These are phyloP conservation scores for Fusarium verticillioides DNA, from an alignment of 2,329 filamentous ascomycete genomes.

Conservation along the genomic window DNA sequence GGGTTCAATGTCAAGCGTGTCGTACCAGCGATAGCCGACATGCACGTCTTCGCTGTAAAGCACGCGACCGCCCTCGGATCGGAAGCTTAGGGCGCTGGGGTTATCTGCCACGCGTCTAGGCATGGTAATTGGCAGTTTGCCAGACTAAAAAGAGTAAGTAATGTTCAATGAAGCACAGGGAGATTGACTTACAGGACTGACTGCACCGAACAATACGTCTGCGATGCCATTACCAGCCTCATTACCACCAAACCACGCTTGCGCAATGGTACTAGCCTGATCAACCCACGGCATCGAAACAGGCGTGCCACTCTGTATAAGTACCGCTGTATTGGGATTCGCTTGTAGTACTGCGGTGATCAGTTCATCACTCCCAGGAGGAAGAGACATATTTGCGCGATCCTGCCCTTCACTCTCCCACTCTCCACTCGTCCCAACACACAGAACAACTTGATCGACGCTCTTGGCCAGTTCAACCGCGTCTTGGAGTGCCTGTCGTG, in stretches of 20 bases:
- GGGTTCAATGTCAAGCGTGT: not conserved
- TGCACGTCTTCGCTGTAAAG: conserved; percentile 4
- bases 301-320: not conserved
- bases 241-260: conserved; percentile 4
- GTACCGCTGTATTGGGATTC: not conserved
- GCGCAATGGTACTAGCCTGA: not conserved
- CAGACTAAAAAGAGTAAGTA: not conserved
- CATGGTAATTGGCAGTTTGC: not conserved
- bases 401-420: conserved; percentile 16
- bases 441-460: not conserved
- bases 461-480: not conserved
- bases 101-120: not conserved
- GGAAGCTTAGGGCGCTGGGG: not conserved
- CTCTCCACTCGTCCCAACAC: not conserved
- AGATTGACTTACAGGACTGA: not conserved
- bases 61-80: not conserved
- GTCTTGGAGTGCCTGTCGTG: not conserved
- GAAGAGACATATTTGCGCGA: not conserved
- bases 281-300: conserved; percentile 4
- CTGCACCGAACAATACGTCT: not conserved
- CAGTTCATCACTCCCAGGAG: not conserved
- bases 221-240: conserved; percentile 1
- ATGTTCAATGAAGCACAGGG: fast-evolving
- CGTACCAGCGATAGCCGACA: conserved; percentile 12
- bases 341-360: not conserved